These are phyloP conservation scores for Wickerhamomyces silvicola DNA, from an alignment of 805 yeast genomes.

Conservation along the genomic window DNA sequence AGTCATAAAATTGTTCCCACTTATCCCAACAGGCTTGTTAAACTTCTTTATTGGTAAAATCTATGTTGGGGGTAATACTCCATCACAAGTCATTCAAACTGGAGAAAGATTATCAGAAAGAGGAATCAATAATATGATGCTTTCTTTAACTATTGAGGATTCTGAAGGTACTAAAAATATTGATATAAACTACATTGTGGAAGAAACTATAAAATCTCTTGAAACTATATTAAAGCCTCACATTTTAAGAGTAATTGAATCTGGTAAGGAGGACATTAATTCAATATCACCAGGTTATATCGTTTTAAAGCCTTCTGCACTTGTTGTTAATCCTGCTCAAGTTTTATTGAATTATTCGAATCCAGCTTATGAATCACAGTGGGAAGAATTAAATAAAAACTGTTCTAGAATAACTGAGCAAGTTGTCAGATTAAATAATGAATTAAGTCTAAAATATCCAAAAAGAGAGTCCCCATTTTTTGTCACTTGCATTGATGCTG, in stretches of 20 bases:
- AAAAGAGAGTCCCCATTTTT: constrained; percentile 65
- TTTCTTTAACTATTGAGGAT: constrained; percentile 90
- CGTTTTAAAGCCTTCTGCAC: constrained; percentile 91
- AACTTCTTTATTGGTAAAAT: constrained; percentile 71
- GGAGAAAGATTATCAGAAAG: constrained; percentile 61
- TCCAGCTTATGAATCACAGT: constrained; percentile 43
- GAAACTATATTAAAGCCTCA: constrained; percentile 65
- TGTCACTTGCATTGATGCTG: constrained; percentile 84
- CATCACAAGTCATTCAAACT: constrained; percentile 61
- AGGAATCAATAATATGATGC: constrained; percentile 91
- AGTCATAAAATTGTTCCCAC: constrained; percentile 64
- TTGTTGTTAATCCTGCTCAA: constrained; percentile 68
- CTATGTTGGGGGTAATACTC: constrained; percentile 87
- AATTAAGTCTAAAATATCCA: constrained; percentile 47
- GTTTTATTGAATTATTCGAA: constrained; percentile 57
- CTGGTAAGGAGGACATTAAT: constrained; percentile 40
- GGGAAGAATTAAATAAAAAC: constrained; percentile 55
- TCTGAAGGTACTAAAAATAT: constrained; percentile 68
- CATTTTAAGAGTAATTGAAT: constrained; percentile 50
- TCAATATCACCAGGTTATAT: constrained; percentile 85
- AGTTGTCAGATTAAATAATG: constrained; percentile 45
- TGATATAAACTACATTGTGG: constrained; percentile 52
- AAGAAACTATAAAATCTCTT: constrained; percentile 61
- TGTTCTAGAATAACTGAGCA: constrained; percentile 59
- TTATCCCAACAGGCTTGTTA: constrained; percentile 64